Percentiles rank a stretch among this genome's conserved stretches.
phyloP scores from a whole-genome alignment of 148 eudicot genomes.

The Beta vulgaris region DNA sequence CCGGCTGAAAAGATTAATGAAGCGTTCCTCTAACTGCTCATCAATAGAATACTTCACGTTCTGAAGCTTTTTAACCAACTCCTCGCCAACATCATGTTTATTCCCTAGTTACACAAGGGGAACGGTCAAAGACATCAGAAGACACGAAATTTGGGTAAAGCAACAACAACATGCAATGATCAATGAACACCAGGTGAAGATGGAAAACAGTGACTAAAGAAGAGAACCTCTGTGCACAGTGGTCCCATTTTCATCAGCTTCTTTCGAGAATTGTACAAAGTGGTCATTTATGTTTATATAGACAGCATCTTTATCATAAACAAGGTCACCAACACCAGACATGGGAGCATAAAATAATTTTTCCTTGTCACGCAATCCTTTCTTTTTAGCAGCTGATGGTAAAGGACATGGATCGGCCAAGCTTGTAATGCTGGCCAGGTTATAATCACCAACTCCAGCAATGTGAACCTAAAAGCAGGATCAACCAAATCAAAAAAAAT shows the following conservation, averaged over 20 bases:
- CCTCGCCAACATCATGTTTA: slow-evolving; percentile 67
- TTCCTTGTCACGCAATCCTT: slow-evolving; percentile 95
- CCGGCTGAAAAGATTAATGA: slow-evolving; percentile 55
- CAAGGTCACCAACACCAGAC: slow-evolving; percentile 92
- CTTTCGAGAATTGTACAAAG: slow-evolving; percentile 85
- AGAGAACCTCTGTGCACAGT: slow-evolving; percentile 44
- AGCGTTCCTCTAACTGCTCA: slow-evolving; percentile 69
- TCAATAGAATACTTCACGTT: slow-evolving; percentile 67
- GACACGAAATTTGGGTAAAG: slow-evolving; percentile 1
- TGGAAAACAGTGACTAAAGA: neutral
- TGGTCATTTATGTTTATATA: slow-evolving; percentile 86
- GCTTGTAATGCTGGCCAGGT: slow-evolving; percentile 63
- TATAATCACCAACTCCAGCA: slow-evolving; percentile 95
- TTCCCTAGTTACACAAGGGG: slow-evolving; percentile 42
- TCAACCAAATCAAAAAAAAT: neutral
- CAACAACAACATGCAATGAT: slow-evolving; percentile 3
- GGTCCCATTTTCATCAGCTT: slow-evolving; percentile 48
- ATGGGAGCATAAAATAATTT: slow-evolving; percentile 95
- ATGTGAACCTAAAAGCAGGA: slow-evolving; percentile 63
- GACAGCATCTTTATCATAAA: slow-evolving; percentile 92
- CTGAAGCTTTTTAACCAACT: slow-evolving; percentile 76
- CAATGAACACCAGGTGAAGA: neutral
- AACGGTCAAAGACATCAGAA: neutral
- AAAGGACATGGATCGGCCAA: slow-evolving; percentile 94
- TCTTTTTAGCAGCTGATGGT: slow-evolving; percentile 96